Conservation (phyloP, 1,284 basidiomycete species). For the Pterulicium gracile region DNA sequence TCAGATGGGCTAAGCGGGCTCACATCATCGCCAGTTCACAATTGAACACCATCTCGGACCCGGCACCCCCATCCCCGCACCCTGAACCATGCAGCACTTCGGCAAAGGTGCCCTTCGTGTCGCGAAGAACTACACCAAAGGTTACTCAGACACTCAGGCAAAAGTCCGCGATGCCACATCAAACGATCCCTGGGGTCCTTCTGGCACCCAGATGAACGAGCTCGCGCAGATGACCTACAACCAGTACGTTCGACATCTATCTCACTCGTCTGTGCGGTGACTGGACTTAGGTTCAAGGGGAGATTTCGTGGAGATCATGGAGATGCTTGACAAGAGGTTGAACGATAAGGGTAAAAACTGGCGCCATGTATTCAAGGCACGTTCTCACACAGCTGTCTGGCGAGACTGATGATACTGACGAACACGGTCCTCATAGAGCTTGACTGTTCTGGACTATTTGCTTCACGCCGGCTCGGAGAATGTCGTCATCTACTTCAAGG, state of each 20-base stretch:
- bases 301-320: slow-evolving; percentile 99
- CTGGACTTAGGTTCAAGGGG: slow-evolving; percentile 38
- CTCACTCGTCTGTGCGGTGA: slow-evolving; percentile 4
- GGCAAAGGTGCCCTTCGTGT: slow-evolving; percentile 76
- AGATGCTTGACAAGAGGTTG: slow-evolving; percentile 97
- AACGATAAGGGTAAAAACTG: slow-evolving; percentile 99
- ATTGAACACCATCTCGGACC: too few species aligned
- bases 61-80: too few species aligned
- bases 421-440: slow-evolving; percentile 55
- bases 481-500: slow-evolving; percentile 96
- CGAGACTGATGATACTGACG: slow-evolving; percentile 2
- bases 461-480: slow-evolving; percentile 97
- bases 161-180: slow-evolving; percentile 98
- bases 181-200: slow-evolving; percentile 99
- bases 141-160: slow-evolving; percentile 88
- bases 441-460: slow-evolving; percentile 94
- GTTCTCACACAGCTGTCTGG: slow-evolving; percentile 12
- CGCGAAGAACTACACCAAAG: slow-evolving; percentile 92
- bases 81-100: slow-evolving; percentile 51
- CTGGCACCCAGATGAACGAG: slow-evolving; percentile 98
- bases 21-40: too few species aligned
- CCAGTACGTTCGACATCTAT: slow-evolving; percentile 54
- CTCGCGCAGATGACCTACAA: slow-evolving; percentile 96
- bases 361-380: slow-evolving; percentile 99
- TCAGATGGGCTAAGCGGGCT: too few species aligned